Evolutionary conservation across 805 yeast genomes (phyloP), one percentile per base, ranked within the genome.

Genomic region (Blastobotrys peoriensis): DNA sequence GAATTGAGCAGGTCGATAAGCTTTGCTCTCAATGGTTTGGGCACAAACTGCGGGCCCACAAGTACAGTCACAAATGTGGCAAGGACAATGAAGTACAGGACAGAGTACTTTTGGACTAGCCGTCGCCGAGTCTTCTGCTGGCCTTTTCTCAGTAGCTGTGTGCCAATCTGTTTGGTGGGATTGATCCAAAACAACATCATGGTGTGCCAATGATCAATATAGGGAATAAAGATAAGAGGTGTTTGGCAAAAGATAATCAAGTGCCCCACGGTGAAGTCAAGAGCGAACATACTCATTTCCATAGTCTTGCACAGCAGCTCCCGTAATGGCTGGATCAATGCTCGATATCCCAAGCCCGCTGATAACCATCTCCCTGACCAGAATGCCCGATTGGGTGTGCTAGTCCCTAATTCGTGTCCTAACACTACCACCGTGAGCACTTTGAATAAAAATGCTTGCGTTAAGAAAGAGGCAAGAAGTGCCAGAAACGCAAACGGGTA

Each of bases 101-200:
- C 62, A 53, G 85, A 73, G 74, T 86, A 86, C 65, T 83, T 84
- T 67, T 83, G 81, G 34, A 86, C 85, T 87, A 85, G 83, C 73
- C 93, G 78, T 79, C 80, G 82, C 68, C 95, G 8, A 43, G 39
- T 68, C 76, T 38, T 3, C 43, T 76, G 28, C 87, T 83, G 67
- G 83, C 93, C 61, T 82, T 83, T 71, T n/a, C 93, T 80, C 61
- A 81, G 79, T 60, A 85, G 81, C 56, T 94, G 94, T 50, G 94
- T 86, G 71, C 88, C 81, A 58, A 82, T 83, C 68, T 81, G 86
- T 67, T 85, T 77, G 47, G 86, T 74, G 52, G 96, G 97, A 64
- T 83, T 83, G 68, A 89, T 78, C 98, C 98, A 89, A 77, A 89
- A 84, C 66, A 89, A 73, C 89, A 88, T 84, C 56, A 86, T 76